A percentile compares a stretch with the other conserved stretches of the same genome.
Evolutionary conservation across 2,329 filamentous ascomycete genomes (phyloP).

Genomic region (Ophiosphaerella korrae): DNA sequence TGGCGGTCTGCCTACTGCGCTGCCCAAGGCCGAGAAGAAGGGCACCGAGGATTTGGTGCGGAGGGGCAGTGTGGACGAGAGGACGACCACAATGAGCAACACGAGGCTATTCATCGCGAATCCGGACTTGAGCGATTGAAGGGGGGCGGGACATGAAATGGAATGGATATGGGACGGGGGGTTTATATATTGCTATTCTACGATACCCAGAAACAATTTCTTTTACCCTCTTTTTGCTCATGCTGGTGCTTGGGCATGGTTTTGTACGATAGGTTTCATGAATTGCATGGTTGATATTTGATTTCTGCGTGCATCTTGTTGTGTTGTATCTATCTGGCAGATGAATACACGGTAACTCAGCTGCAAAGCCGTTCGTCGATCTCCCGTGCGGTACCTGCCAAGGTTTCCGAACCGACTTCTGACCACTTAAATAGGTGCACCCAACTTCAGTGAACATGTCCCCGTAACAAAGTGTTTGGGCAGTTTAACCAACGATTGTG

Average conservation of each 20-base stretch:
- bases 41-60: slow-evolving; percentile 73
- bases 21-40: slow-evolving; percentile 56
- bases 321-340: too few species aligned
- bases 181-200: slow-evolving; percentile 22
- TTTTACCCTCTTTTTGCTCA: slow-evolving; percentile 4
- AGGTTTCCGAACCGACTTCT: neutral
- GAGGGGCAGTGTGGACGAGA: slow-evolving; percentile 82
- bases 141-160: neutral
- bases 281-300: too few species aligned
- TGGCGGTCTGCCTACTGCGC: slow-evolving; percentile 53
- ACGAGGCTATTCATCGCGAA: slow-evolving; percentile 83
- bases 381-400: slow-evolving; percentile 16
- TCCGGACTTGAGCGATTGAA: slow-evolving; percentile 66
- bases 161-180: too few species aligned
- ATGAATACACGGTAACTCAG: too few species aligned
- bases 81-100: slow-evolving; percentile 72
- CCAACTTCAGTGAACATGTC: slow-evolving; percentile 9
- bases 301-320: too few species aligned
- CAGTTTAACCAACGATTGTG: slow-evolving; percentile 1
- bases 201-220: slow-evolving; percentile 38
- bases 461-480: neutral
- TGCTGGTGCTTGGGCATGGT: neutral
- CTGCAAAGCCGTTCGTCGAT: neutral
- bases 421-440: neutral
- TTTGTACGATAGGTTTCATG: too few species aligned